These are phyloP conservation scores for Citrus glauca DNA, from an alignment of 345 rosid species.

Conservation along the genomic window DNA sequence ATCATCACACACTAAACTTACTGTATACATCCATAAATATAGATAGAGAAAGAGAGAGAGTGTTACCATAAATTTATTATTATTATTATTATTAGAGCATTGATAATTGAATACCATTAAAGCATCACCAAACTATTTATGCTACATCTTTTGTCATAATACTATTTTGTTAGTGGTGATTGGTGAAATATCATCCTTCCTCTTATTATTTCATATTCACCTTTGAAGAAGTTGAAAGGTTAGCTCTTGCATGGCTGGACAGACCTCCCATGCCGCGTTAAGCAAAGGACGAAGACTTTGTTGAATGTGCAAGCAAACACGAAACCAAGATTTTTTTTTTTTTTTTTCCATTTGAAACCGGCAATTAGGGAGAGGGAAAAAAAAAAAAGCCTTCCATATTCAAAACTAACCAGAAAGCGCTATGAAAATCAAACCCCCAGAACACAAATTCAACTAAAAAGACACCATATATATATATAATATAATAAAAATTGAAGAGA, in stretches of 20 bases:
- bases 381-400: constrained; percentile 20
- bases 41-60: background rate
- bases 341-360: constrained; percentile 24
- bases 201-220: background rate
- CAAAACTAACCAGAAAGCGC: constrained; percentile 20
- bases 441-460: background rate
- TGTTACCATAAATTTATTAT: too few relatives aligned
- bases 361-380: constrained; percentile 29
- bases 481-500: background rate
- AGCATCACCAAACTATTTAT: too few relatives aligned
- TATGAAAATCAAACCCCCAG: constrained; percentile 12
- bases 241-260: constrained; percentile 24
- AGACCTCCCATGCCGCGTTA: constrained; percentile 15
- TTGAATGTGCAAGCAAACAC: constrained; percentile 18
- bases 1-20: background rate
- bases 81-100: too few relatives aligned
- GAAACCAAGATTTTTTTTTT: constrained; percentile 4
- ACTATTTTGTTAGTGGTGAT: too few relatives aligned
- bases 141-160: too few relatives aligned
- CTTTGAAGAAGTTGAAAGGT: constrained; percentile 15
- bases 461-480: background rate
- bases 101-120: background rate
- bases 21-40: background rate
- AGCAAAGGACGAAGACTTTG: constrained; percentile 7
- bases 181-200: background rate